Base-by-base conservation (phyloP, 164 flowering plant species). In the Cinnamomum chago region DNA sequence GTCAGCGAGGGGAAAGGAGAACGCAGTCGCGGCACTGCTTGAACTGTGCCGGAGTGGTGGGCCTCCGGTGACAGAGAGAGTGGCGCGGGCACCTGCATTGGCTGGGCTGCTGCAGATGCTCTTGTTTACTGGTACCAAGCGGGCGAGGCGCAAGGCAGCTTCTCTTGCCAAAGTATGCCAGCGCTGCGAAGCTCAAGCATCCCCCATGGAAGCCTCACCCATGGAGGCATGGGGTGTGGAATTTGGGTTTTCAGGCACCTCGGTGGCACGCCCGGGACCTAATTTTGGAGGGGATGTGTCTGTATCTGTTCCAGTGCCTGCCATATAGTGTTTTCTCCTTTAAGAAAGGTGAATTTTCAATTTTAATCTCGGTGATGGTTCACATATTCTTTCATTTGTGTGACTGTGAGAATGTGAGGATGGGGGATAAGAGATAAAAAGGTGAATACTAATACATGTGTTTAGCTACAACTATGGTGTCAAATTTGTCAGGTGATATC, bases 81-180 rank as follows among this genome's bases (percentile, higher is more conserved):
- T 94, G 62, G 73, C 85, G 3, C 86, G 82, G 78, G 93, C 88
- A 15, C 97, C 99, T 1, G 87, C 91, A n/a, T 65, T 94, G 81
- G 95, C 85, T 3, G 80, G 92, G 71, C 77, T 94, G 82, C 86
- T 94, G 62, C 92, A 91, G 78, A 79, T 79, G 10, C 78, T 96
- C 50, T 71, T 92, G 50, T 89, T 85, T 71, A 89, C 96, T 0
- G 98, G 99, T 2, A 96, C 98, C 17, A 90, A 86, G 77, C 80
- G 99, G 50, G 98, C 99, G 1, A 84, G 93, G 79, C 81, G 99
- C 69, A 96, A 96, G 78, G 99, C 98, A 10, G 97, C 97, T 17
- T 96, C 98, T 1, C 95, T 96, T 66, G 97, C 92, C 58, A 83
- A 96, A 75, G 94, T 91, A 70, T 92, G 88, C 75, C 97, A 90